Evolutionary conservation across 208 protist species (phyloP), one percentile per base, ranked within the genome.

Genomic region (Crithidia expoeki): DNA sequence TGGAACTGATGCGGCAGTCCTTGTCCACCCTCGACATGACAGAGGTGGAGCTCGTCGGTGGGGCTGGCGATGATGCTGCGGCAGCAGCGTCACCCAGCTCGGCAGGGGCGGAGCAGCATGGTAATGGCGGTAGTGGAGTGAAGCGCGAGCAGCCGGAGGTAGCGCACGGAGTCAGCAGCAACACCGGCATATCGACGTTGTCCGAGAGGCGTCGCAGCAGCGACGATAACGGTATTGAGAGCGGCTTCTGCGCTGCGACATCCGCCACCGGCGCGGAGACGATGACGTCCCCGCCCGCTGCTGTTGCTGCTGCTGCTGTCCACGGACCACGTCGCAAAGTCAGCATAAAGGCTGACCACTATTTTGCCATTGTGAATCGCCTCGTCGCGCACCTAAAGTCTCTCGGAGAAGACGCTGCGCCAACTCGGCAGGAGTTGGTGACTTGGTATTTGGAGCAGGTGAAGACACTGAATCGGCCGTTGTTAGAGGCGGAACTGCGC

Each of bases 1-100:
- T 97, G 70, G 90, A 94, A 79, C 80, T 97, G 11, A 97, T 97
- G 93, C 86, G 90, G 38, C 85, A 94, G 80, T 97, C 93, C 4
- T 70, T 97, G 19, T 95, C 89, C 11, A 94, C 89, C 6, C 72
- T 94, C 32, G 93, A 97, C 64, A 93, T 95, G 86, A 94, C 88
- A 1, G 92, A 96, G 63, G 82, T 96, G 28, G 89, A 96, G 78
- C 80, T 96, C 19, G 79, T 86, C 6, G 92, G 80, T 34, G 79
- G 72, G 2, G 65, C 58, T 2, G 74, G 70, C 10, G 58, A 74
- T 0, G 74, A 78, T 5, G 36, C 36, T 5, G 36, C 36, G 12
- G 36, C 36, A 40, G 36, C 36, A 40, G 36, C 36, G 12, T 5
- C 36, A 40, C 36, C 36, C 5, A 12, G 36, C 9, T 40, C 36